Evolutionary conservation across 2,329 filamentous ascomycete genomes (phyloP).

Genomic region (Exophiala dermatitidis): DNA sequence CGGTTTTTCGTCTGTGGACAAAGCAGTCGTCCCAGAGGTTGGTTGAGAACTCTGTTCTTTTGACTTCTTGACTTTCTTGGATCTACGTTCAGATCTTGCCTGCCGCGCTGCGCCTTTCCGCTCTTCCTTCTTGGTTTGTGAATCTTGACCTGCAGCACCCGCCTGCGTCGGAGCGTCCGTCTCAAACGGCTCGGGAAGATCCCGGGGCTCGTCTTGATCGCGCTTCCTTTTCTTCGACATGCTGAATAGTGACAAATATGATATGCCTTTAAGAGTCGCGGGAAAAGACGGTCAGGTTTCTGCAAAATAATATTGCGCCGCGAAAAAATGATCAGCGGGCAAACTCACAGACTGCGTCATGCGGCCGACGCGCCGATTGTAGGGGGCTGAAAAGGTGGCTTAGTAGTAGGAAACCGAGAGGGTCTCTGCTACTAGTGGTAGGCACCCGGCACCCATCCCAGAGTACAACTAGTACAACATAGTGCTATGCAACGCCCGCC

Average conservation of each 20-base stretch:
- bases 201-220: background rate
- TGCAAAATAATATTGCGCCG: background rate
- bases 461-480: background rate
- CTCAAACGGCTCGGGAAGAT: background rate
- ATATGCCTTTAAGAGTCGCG: background rate
- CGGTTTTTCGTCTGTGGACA: background rate
- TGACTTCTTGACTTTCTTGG: slow-evolving; percentile 22
- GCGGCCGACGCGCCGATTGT: background rate
- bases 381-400: background rate
- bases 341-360: background rate
- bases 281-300: background rate
- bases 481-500: background rate
- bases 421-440: no score
- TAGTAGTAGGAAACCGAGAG: background rate
- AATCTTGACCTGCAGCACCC: slow-evolving; percentile 3
- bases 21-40: background rate
- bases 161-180: background rate
- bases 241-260: background rate
- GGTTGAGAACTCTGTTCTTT: slow-evolving; percentile 4
- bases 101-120: slow-evolving; percentile 21
- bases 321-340: background rate
- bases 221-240: slow-evolving; percentile 2
- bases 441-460: no score
- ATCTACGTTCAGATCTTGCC: slow-evolving; percentile 24
- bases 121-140: background rate